Evolutionary conservation across 2,329 filamentous ascomycete species (phyloP), one percentile per base, ranked within the genome.

Genomic region (Biscogniauxia mediterranea): DNA sequence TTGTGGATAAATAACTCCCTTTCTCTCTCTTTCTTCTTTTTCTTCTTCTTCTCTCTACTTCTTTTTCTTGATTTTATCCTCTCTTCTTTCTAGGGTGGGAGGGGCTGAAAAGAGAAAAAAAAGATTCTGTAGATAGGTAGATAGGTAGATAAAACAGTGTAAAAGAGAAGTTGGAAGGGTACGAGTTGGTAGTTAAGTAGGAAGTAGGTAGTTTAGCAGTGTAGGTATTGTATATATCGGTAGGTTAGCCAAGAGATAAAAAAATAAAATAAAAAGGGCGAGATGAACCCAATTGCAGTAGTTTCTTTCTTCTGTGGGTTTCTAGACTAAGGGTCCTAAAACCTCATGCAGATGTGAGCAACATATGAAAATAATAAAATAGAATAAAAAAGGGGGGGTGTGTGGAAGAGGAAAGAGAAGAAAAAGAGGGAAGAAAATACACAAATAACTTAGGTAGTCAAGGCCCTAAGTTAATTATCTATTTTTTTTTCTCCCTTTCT

Each of bases 111-210:
- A 53, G 50, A 52, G 59, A 19, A 38, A 49, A 52, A 60, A 19
- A 38, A 49, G 21, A 55, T 42, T 21, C 28, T 49, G 53, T 52
- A 58, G 55, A 58, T 54, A 25, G 54, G 23, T 42, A 56, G 19
- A 58, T 55, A 32, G 28, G 28, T 5, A 32, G 28, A 32, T 32
- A 13, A 32, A 13, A 32, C 7, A 38, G 49, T 23, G 38, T 54
- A 54, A 61, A 64, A 59, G 58, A 57, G 60, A 64, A 57, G 49
- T 62, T 25, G 15, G 17, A 38, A 11, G 19, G 57, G 28, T 49
- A 51, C 20, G 54, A 17, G 21, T 5, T 23, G 23, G 13, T 58
- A 51, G 26, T 57, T 6, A 50, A 13, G 46, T 21, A 50, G 17
- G 46, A 6, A 50, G 19, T 1, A 52, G 19, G 19, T 52, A 21